phyloP scores from a whole-genome alignment of 2,329 filamentous ascomycete genomes.

The Xylaria arbuscula region DNA sequence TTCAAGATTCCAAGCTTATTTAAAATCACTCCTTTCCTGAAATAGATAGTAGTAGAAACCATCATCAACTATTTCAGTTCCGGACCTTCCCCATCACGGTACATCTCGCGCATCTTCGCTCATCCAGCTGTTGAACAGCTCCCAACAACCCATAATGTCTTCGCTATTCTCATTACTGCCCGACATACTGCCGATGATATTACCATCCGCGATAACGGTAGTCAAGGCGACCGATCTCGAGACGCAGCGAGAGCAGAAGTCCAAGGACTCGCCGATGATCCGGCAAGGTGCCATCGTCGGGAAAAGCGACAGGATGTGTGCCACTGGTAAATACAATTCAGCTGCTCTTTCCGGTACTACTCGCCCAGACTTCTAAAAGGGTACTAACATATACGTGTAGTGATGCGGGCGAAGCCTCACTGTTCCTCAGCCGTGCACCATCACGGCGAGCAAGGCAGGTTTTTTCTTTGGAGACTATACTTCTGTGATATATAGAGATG shows the following conservation, averaged over 20 bases:
- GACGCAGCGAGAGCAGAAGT: conserved; percentile 49
- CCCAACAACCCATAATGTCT: conserved; percentile 53
- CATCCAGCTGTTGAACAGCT: neutral
- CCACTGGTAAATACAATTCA: conserved; percentile 62
- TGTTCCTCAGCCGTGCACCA: conserved; percentile 73
- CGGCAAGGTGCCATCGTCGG: conserved; percentile 68
- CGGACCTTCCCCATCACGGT: neutral
- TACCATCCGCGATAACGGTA: conserved; percentile 68
- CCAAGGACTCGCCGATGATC: conserved; percentile 50
- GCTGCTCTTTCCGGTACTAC: neutral
- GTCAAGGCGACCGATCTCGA: conserved; percentile 60
- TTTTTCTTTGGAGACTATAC: neutral
- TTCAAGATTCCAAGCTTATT: neutral
- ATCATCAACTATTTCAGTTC: neutral
- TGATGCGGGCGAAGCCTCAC: conserved; percentile 72
- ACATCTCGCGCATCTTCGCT: neutral
- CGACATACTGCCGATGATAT: conserved; percentile 69
- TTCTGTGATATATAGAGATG: neutral
- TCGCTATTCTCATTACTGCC: conserved; percentile 66
- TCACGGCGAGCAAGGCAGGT: conserved; percentile 73
- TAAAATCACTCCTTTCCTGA: neutral
- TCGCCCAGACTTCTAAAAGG: too few relatives aligned
- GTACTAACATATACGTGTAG: conserved; percentile 51
- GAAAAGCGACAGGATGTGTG: conserved; percentile 73
- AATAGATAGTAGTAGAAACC: neutral